Evolutionary conservation across 1,284 basidiomycete genomes (phyloP).

Genomic region (Schizopora paradoxa): DNA sequence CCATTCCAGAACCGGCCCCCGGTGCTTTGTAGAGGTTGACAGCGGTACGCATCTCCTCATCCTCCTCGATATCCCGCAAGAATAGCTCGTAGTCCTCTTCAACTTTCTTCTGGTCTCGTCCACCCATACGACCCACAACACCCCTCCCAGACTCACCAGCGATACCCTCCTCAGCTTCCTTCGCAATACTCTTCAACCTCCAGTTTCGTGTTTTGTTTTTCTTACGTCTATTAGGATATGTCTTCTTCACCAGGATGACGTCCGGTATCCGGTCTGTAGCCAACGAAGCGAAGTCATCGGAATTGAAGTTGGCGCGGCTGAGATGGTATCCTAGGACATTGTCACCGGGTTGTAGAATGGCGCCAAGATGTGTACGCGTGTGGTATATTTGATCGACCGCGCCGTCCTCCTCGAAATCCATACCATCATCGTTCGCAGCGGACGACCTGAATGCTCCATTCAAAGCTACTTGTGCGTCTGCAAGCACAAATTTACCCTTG

Average conservation of each 20-base stretch:
- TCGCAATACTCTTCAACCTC: constrained; percentile 91
- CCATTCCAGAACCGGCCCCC: constrained; percentile 39
- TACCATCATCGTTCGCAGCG: constrained; percentile 37
- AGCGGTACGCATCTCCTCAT: constrained; percentile 84
- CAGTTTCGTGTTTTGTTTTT: constrained; percentile 83
- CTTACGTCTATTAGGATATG: constrained; percentile 92
- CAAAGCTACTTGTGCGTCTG: constrained; percentile 92
- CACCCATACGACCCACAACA: constrained; percentile 85
- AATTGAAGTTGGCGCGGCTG: constrained; percentile 90
- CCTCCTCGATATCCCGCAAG: constrained; percentile 93
- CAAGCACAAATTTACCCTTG: constrained; percentile 77
- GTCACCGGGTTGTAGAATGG: constrained; percentile 93
- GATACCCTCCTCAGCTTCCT: constrained; percentile 81
- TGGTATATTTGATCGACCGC: constrained; percentile 80
- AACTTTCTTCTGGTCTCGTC: constrained; percentile 88
- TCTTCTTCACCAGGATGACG: constrained; percentile 91
- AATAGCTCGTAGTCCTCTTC: constrained; percentile 97
- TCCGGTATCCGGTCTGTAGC: constrained; percentile 79
- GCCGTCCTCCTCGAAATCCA: constrained; percentile 54
- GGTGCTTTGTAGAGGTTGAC: constrained; percentile 87
- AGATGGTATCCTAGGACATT: constrained; percentile 90
- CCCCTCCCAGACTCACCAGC: constrained; percentile 67
- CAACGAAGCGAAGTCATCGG: constrained; percentile 77
- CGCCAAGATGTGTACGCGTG: constrained; percentile 94
- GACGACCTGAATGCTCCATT: constrained; percentile 69